Conservation (phyloP, 371 early-diverging fungal genomes). For the Mucor ambiguus region DNA sequence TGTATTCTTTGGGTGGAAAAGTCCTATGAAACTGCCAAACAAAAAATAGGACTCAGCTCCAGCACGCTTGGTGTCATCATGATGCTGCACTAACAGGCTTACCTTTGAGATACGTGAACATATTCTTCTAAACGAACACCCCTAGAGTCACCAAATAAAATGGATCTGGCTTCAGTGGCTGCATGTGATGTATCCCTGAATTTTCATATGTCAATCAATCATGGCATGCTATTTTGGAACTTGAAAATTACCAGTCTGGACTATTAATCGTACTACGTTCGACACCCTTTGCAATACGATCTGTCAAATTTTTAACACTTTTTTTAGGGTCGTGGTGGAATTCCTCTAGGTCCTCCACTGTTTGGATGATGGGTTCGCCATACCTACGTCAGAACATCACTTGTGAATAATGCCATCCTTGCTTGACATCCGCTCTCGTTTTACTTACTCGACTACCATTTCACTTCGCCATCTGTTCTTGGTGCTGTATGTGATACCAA, state of each 20-base stretch:
- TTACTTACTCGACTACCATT: conserved; percentile 51
- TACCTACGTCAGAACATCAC: conserved; percentile 30
- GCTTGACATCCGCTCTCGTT: background rate
- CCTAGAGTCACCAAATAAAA: conserved; percentile 51
- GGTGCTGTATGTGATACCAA: conserved; percentile 58
- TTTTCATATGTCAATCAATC: conserved; percentile 2
- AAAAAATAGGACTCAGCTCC: background rate
- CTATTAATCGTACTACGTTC: conserved; percentile 58
- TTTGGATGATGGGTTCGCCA: conserved; percentile 49
- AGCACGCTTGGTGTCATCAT: background rate
- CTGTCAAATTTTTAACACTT: conserved; percentile 53
- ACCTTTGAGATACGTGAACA: conserved; percentile 56
- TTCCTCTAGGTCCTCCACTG: conserved; percentile 33
- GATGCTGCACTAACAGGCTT: background rate
- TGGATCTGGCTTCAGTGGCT: conserved; percentile 42
- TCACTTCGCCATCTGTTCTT: conserved; percentile 62
- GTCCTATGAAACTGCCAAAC: conserved; percentile 34
- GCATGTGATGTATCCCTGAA: conserved; percentile 56
- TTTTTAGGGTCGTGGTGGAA: conserved; percentile 46
- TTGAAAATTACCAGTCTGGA: conserved; percentile 48
- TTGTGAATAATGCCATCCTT: background rate
- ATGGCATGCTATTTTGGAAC: background rate
- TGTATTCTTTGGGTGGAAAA: conserved; percentile 34
- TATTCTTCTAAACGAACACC: conserved; percentile 48
- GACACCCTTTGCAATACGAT: conserved; percentile 47